Percentiles rank a stretch among this genome's conserved stretches.
Evolutionary conservation across 139 green algal genomes (phyloP).

Genomic region (Chlorella sp.): DNA sequence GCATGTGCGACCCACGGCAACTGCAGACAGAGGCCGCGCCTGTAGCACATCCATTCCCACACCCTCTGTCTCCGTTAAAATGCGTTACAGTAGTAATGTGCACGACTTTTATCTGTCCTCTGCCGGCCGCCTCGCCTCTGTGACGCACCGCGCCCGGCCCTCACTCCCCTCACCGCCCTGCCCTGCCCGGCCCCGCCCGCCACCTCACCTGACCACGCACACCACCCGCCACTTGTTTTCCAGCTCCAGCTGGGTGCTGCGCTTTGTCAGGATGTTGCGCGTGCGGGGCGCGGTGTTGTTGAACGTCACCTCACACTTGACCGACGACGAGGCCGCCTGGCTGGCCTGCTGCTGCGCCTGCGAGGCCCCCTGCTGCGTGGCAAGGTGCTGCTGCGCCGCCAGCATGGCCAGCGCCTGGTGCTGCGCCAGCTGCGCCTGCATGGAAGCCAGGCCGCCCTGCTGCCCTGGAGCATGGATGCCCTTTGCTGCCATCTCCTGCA

Average conservation of each 20-base stretch:
- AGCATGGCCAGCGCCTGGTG: background rate
- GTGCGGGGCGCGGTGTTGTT: conserved; percentile 15
- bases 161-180: background rate
- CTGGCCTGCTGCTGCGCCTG: conserved; percentile 1
- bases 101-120: too few species aligned
- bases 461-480: background rate
- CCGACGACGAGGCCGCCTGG: background rate
- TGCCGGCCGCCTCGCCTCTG: too few species aligned
- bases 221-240: conserved; percentile 31
- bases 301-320: conserved; percentile 24
- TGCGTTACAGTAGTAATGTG: too few species aligned
- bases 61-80: too few species aligned
- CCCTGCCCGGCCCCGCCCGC: background rate
- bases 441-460: background rate
- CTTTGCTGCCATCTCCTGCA: conserved; percentile 5
- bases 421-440: background rate
- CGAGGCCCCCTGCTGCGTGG: background rate
- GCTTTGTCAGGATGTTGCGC: conserved; percentile 23
- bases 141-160: too few species aligned
- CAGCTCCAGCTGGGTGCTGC: conserved; percentile 20
- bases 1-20: too few species aligned
- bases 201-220: background rate
- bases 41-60: too few species aligned
- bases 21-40: too few species aligned
- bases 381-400: background rate